Conservation (phyloP, 176 grass and related monocot genomes). For the Oropetium thomaeum region DNA sequence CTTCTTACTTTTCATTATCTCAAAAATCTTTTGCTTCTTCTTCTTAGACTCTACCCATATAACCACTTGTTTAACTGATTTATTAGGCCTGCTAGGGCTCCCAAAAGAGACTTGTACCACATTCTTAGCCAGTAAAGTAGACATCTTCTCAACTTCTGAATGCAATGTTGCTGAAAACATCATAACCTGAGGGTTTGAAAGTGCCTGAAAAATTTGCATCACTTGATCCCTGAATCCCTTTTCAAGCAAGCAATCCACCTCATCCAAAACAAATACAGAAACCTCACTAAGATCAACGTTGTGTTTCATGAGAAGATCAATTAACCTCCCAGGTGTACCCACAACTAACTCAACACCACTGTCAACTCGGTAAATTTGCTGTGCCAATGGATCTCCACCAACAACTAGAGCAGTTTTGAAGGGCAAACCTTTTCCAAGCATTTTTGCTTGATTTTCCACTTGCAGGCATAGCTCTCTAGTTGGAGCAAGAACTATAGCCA, state of each 20-base stretch:
- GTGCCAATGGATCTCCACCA: slow-evolving; percentile 74
- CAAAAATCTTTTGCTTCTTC: slow-evolving; percentile 94
- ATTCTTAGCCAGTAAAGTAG: slow-evolving; percentile 53
- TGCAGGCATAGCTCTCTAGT: slow-evolving; percentile 87
- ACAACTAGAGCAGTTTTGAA: slow-evolving; percentile 96
- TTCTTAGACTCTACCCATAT: slow-evolving; percentile 96
- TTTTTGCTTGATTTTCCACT: slow-evolving; percentile 90
- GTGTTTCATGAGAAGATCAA: slow-evolving; percentile 88
- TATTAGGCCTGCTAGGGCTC: slow-evolving; percentile 59
- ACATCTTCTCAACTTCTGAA: slow-evolving; percentile 64
- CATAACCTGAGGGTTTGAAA: slow-evolving; percentile 71
- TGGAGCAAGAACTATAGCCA: slow-evolving; percentile 79
- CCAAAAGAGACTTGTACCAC: slow-evolving; percentile 68
- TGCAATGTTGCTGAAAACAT: slow-evolving; percentile 87
- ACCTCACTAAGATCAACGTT: slow-evolving; percentile 55
- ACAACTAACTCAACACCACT: slow-evolving; percentile 83
- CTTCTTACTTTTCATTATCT: slow-evolving; percentile 74
- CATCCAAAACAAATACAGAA: slow-evolving; percentile 82
- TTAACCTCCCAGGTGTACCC: slow-evolving; percentile 82
- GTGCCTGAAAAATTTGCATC: slow-evolving; percentile 76
- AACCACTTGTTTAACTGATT: slow-evolving; percentile 75
- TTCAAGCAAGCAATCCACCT: slow-evolving; percentile 80
- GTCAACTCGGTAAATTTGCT: slow-evolving; percentile 81
- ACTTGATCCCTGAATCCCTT: slow-evolving; percentile 78
- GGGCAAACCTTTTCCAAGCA: slow-evolving; percentile 76